Evolutionary conservation across 2,329 filamentous ascomycete species (phyloP).

Genomic region (Aspergillus amoenus): DNA sequence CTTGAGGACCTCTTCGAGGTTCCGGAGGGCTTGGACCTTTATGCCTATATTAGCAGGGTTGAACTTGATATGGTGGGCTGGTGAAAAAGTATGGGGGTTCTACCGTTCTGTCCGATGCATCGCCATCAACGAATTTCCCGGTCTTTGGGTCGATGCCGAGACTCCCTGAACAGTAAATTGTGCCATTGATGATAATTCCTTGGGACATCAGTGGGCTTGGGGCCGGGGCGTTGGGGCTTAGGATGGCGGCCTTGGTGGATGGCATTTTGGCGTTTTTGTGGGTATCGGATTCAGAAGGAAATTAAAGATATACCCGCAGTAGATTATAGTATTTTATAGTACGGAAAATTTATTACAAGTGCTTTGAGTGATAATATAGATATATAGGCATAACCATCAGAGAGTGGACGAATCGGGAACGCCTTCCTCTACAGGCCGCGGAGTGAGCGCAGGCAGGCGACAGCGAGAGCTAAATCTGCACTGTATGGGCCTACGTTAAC

Average conservation of each 20-base stretch:
- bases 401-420: too few relatives aligned
- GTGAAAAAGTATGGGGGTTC: slow-evolving; percentile 2
- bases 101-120: slow-evolving; percentile 25
- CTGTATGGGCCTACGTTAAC: too few relatives aligned
- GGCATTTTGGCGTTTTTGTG: neutral
- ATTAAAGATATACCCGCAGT: too few relatives aligned
- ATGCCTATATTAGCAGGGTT: neutral
- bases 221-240: slow-evolving; percentile 19
- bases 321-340: too few relatives aligned
- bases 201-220: slow-evolving; percentile 25
- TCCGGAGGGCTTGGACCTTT: neutral
- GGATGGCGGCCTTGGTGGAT: neutral
- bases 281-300: too few relatives aligned
- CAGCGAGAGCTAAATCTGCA: too few relatives aligned
- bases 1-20: slow-evolving; percentile 16
- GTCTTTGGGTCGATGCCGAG: slow-evolving; percentile 24
- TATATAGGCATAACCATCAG: too few relatives aligned
- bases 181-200: slow-evolving; percentile 25
- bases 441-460: too few relatives aligned
- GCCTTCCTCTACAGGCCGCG: too few relatives aligned
- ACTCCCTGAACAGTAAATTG: slow-evolving; percentile 26
- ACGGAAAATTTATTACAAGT: too few relatives aligned
- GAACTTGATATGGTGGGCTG: neutral
- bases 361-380: too few relatives aligned
- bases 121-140: slow-evolving; percentile 21